These are phyloP conservation scores for Austroboletus niveus DNA, from an alignment of 1,284 basidiomycete genomes.

Conservation along the genomic window DNA sequence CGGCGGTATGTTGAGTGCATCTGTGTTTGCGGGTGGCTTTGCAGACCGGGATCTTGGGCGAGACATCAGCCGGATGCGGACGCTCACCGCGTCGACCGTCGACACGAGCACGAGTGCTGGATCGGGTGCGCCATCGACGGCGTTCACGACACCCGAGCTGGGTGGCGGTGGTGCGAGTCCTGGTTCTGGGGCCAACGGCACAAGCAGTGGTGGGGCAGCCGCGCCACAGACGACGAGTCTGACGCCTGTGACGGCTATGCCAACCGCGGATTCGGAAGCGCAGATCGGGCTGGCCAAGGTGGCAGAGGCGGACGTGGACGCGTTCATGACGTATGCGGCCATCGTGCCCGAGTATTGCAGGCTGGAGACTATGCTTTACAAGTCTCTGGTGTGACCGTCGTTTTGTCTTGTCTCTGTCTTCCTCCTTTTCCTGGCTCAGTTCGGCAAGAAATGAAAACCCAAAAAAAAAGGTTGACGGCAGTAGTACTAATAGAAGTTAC, in stretches of 20 bases:
- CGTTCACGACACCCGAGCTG: constrained; percentile 65
- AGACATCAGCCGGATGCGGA: constrained; percentile 38
- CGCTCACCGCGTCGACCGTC: constrained; percentile 50
- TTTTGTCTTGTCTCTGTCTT: neutral
- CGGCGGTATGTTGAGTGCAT: constrained; percentile 26
- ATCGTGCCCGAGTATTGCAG: constrained; percentile 81
- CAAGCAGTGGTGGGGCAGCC: constrained; percentile 9
- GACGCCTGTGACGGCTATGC: constrained; percentile 65
- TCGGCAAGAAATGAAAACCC: neutral
- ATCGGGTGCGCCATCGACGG: constrained; percentile 44
- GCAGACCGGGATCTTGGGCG: constrained; percentile 38
- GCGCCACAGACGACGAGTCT: constrained; percentile 47
- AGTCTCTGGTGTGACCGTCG: constrained; percentile 47
- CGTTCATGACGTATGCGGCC: constrained; percentile 79
- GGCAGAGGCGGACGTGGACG: constrained; percentile 76
- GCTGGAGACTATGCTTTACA: constrained; percentile 71
- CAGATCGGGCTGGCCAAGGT: constrained; percentile 77
- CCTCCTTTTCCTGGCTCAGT: too few relatives aligned
- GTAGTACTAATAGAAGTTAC: too few relatives aligned
- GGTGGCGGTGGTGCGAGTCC: constrained; percentile 30
- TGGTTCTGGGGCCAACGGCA: constrained; percentile 8
- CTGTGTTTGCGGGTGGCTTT: constrained; percentile 35
- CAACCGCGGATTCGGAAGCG: constrained; percentile 65
- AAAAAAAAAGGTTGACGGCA: neutral
- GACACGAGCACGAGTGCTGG: constrained; percentile 41